phyloP scores from a whole-genome alignment of 805 yeast species.

The Saturnispora kantuleensis region DNA sequence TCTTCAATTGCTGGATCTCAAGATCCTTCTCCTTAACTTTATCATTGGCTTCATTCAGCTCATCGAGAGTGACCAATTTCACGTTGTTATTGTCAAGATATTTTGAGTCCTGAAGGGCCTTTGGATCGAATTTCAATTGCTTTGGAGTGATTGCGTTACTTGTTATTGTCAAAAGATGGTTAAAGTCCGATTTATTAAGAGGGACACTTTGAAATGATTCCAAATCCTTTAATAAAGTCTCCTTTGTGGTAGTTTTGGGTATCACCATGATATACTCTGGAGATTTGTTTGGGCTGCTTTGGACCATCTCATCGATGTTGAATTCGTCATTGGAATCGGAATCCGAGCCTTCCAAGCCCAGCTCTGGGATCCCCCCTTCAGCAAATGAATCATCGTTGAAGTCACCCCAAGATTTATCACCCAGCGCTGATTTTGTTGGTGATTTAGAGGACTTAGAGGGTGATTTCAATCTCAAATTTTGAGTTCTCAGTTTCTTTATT shows the following conservation, averaged over 20 bases:
- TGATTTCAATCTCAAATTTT: slow-evolving; percentile 7
- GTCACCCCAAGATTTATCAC: not conserved
- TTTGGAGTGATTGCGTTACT: not conserved
- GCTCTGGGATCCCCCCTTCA: not conserved
- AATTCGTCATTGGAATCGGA: slow-evolving; percentile 3
- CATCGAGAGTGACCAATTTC: slow-evolving; percentile 2
- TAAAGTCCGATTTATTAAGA: slow-evolving; percentile 15
- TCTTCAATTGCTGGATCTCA: slow-evolving; percentile 1
- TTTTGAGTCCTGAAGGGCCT: not conserved
- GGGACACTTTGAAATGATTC: slow-evolving; percentile 14
- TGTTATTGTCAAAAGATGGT: slow-evolving; percentile 14
- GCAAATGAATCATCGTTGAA: slow-evolving; percentile 3
- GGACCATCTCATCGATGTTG: slow-evolving; percentile 1
- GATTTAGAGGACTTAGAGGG: slow-evolving; percentile 2
- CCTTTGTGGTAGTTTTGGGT: slow-evolving; percentile 2
- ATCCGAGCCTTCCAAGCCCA: not conserved
- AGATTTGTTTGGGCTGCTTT: slow-evolving; percentile 7
- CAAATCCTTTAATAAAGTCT: slow-evolving; percentile 1
- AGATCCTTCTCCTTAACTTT: not conserved
- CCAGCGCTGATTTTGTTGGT: not conserved
- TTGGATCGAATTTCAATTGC: not conserved
- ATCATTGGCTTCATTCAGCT: not conserved
- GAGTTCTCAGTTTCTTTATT: slow-evolving; percentile 45
- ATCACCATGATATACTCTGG: slow-evolving; percentile 7
- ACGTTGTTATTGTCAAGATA: slow-evolving; percentile 1